These are phyloP conservation scores for Mycena vulgaris DNA, from an alignment of 768 basidiomycete species.

Conservation along the genomic window DNA sequence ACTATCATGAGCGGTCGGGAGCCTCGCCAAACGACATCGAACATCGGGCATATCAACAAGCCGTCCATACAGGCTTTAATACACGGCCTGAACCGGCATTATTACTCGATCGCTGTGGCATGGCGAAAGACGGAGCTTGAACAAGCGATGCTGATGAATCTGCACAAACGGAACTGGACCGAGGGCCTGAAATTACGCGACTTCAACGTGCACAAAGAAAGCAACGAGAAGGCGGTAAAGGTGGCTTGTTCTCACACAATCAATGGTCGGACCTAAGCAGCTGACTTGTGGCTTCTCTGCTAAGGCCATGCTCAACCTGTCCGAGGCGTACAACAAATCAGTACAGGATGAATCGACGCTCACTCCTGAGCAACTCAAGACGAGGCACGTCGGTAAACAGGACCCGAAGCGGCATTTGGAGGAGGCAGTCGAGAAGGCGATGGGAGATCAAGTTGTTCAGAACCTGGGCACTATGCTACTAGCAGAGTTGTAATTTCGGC, in stretches of 20 bases:
- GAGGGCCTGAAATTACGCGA: constrained; percentile 94
- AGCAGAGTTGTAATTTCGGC: constrained; percentile 77
- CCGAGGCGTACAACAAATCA: constrained; percentile 96
- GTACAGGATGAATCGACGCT: constrained; percentile 99
- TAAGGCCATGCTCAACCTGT: constrained; percentile 95
- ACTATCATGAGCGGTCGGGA: constrained; percentile 93
- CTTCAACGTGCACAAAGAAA: constrained; percentile 89
- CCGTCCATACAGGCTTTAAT: constrained; percentile 99
- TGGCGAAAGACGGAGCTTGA: constrained; percentile 99
- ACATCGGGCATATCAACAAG: constrained; percentile 99
- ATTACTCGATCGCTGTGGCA: constrained; percentile 97
- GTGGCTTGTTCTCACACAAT: constrained; percentile 59
- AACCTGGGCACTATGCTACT: constrained; percentile 95
- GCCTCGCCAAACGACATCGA: constrained; percentile 96
- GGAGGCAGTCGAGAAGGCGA: constrained; percentile 97
- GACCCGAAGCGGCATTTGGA: constrained; percentile 98
- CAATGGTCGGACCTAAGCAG: constrained; percentile 11
- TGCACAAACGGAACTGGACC: constrained; percentile 99
- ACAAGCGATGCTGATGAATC: constrained; percentile 98
- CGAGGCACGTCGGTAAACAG: constrained; percentile 96
- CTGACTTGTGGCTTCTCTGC: constrained; percentile 37
- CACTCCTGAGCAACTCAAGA: constrained; percentile 93
- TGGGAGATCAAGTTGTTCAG: constrained; percentile 98
- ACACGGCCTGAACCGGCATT: constrained; percentile 97
- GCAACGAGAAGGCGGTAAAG: constrained; percentile 95